Evolutionary conservation across 1,139 yeast genomes (phyloP).

Genomic region (Suhomyces coccinellae): DNA sequence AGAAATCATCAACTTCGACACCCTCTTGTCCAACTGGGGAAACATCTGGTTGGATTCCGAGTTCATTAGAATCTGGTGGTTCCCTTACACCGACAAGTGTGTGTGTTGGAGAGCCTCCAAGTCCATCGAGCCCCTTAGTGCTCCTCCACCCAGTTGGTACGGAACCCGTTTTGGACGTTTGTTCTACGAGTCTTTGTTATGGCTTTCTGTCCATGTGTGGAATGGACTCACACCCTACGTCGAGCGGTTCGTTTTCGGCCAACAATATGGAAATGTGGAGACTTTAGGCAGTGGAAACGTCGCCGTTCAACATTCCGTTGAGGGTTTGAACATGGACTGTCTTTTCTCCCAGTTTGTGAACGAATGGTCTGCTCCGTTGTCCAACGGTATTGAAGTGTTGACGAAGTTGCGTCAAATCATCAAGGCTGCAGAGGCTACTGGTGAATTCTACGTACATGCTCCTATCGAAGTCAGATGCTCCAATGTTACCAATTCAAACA

Average conservation of each 20-base stretch:
- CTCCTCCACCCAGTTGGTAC: conserved; percentile 78
- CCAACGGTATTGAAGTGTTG: conserved; percentile 71
- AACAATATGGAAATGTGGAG: conserved; percentile 79
- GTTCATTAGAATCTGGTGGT: conserved; percentile 95
- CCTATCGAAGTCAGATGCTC: conserved; percentile 95
- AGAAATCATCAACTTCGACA: conserved; percentile 76
- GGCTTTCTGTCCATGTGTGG: conserved; percentile 70
- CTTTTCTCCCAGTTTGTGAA: conserved; percentile 90
- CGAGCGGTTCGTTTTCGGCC: conserved; percentile 79
- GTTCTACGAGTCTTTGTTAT: conserved; percentile 75
- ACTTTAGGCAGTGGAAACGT: conserved; percentile 64
- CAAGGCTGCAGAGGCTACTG: conserved; percentile 55
- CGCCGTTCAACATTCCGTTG: conserved; percentile 79
- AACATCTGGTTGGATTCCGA: conserved; percentile 87
- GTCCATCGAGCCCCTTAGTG: conserved; percentile 60
- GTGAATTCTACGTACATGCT: conserved; percentile 82
- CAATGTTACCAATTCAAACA: conserved; percentile 62
- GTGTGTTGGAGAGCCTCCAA: conserved; percentile 89
- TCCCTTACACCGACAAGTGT: conserved; percentile 85
- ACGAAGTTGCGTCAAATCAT: conserved; percentile 63
- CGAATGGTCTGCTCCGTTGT: conserved; percentile 94
- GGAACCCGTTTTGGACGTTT: conserved; percentile 76
- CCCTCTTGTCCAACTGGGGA: conserved; percentile 67
- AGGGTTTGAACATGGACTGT: conserved; percentile 94
- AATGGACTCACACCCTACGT: conserved; percentile 81